Evolutionary conservation across 1,139 yeast species (phyloP).

Genomic region (Blastobotrys apis): DNA sequence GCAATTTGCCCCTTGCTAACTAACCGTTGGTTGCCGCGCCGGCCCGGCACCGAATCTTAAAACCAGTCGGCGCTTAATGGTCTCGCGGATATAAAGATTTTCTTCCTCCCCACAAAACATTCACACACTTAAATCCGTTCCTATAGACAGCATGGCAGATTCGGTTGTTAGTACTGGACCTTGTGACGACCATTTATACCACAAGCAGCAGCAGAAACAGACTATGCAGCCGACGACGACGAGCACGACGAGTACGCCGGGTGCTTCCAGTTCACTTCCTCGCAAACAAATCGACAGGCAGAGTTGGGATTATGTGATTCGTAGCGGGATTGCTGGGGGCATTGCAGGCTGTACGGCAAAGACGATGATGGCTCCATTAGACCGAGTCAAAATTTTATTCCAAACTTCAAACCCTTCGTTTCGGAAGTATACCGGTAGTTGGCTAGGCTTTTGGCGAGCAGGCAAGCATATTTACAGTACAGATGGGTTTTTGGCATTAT

Average conservation of each 20-base stretch:
- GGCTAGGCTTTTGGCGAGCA: slow-evolving; percentile 71
- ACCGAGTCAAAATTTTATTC: slow-evolving; percentile 87
- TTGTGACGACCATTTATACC: slow-evolving; percentile 7
- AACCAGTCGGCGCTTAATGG: too few species aligned
- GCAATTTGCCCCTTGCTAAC: too few species aligned
- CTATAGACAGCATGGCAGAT: too few species aligned
- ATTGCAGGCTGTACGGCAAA: slow-evolving; percentile 94
- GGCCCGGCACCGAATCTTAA: too few species aligned
- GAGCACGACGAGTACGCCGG: too few species aligned
- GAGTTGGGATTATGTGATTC: slow-evolving; percentile 68
- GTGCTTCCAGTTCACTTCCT: not conserved
- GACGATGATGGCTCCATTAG: slow-evolving; percentile 91
- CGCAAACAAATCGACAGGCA: slow-evolving; percentile 49
- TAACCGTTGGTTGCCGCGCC: too few species aligned
- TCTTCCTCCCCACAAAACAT: too few species aligned
- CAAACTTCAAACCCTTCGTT: slow-evolving; percentile 95
- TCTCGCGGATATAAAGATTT: too few species aligned
- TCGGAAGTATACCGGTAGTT: slow-evolving; percentile 71
- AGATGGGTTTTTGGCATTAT: slow-evolving; percentile 81
- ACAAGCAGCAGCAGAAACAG: too few species aligned
- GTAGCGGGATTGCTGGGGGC: slow-evolving; percentile 94
- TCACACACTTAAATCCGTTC: too few species aligned
- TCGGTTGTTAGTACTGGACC: not conserved
- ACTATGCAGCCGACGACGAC: too few species aligned
- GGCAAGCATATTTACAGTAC: slow-evolving; percentile 57